These are phyloP conservation scores for Beauveria pseudobassiana DNA, from an alignment of 2,329 filamentous ascomycete species.

Conservation along the genomic window DNA sequence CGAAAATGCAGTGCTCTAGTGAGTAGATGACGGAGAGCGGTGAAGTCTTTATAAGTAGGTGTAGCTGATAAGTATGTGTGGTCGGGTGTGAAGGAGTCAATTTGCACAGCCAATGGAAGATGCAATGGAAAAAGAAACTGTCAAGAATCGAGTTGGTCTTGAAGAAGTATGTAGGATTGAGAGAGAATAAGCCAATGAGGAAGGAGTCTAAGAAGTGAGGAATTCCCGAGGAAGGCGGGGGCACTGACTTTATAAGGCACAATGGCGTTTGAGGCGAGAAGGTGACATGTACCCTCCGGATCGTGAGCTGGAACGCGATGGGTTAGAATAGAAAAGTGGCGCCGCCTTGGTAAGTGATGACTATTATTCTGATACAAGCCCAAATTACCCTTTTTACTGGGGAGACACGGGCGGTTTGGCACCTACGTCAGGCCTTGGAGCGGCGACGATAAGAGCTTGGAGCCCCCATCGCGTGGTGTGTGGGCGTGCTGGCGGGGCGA, in stretches of 20 bases:
- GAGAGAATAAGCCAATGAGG: background rate
- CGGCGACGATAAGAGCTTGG: no score
- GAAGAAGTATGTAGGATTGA: background rate
- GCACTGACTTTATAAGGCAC: slow-evolving; percentile 7
- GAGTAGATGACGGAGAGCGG: background rate
- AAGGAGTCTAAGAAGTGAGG: slow-evolving; percentile 1
- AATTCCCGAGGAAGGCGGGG: slow-evolving; percentile 5
- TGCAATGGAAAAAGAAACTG: background rate
- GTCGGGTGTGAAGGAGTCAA: background rate
- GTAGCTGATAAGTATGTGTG: no score
- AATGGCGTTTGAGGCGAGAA: background rate
- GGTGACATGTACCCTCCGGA: background rate
- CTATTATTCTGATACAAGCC: background rate
- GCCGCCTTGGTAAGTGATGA: background rate
- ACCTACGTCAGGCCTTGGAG: background rate
- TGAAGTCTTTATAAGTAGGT: background rate
- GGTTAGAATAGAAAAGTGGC: background rate
- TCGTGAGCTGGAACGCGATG: slow-evolving; percentile 1
- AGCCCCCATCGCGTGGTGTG: no score
- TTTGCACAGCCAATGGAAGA: slow-evolving; percentile 5
- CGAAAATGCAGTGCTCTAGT: background rate
- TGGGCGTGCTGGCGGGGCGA: background rate
- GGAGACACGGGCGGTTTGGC: background rate
- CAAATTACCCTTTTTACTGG: background rate
- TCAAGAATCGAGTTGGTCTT: background rate